Conservation (phyloP, 139 green algal genomes). For the Asterochloris sp. region DNA sequence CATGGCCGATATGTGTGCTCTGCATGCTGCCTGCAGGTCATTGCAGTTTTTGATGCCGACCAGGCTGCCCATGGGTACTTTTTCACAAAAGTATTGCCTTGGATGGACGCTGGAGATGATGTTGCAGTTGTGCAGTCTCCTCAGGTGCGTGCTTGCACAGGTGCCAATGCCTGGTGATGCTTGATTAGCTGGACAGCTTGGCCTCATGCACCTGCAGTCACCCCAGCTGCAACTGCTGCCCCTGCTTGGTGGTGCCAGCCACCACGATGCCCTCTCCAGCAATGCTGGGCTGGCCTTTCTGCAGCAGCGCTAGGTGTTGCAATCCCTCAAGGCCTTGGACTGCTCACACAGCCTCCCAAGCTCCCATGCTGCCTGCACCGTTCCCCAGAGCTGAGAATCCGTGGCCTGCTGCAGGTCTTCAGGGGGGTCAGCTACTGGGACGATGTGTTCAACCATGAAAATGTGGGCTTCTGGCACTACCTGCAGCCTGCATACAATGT, state of each 20-base stretch:
- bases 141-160: not conserved
- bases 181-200: too few species aligned
- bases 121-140: conserved; percentile 10
- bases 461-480: conserved; percentile 72
- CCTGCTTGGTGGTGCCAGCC: too few species aligned
- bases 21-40: not conserved
- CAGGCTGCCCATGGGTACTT: conserved; percentile 10
- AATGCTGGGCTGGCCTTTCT: too few species aligned
- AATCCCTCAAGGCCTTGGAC: too few species aligned
- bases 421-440: conserved; percentile 7
- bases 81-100: conserved; percentile 8
- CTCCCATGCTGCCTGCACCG: too few species aligned
- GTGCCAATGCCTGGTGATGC: too few species aligned
- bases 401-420: conserved; percentile 4
- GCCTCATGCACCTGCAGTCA: too few species aligned
- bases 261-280: too few species aligned
- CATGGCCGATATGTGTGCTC: too few species aligned
- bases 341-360: too few species aligned
- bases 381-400: not conserved
- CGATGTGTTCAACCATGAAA: conserved; percentile 84
- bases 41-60: conserved; percentile 17
- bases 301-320: too few species aligned
- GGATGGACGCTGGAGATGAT: conserved; percentile 15
- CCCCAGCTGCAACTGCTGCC: too few species aligned
- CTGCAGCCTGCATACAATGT: conserved; percentile 44